A percentile compares a stretch with the other conserved stretches of the same genome.
Evolutionary conservation across 2,329 filamentous ascomycete species (phyloP).

Genomic region (Lachnellula occidentalis): DNA sequence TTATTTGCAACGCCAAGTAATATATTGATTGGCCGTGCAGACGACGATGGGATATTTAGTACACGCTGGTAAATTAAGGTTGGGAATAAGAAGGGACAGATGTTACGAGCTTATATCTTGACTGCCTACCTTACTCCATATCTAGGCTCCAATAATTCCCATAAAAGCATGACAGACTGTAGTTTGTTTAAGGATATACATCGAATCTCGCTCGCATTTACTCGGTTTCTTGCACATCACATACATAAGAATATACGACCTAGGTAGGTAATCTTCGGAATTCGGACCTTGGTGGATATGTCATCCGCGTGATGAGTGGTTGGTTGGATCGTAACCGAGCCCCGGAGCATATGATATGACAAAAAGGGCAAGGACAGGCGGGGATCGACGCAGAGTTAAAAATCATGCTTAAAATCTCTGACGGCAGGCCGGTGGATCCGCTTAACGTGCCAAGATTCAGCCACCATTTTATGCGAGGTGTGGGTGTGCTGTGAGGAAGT

Average conservation of each 20-base stretch:
- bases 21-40: no score
- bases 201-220: no score
- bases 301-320: background rate
- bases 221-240: background rate
- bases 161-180: no score
- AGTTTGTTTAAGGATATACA: no score
- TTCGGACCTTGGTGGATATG: background rate
- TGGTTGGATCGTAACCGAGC: no score
- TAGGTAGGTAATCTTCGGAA: background rate
- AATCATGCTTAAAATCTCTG: slow-evolving; percentile 21
- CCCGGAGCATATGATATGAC: background rate
- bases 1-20: background rate
- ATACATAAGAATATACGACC: background rate
- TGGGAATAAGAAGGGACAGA: no score
- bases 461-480: background rate
- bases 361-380: background rate
- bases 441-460: slow-evolving; percentile 3
- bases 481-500: background rate
- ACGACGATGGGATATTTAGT: no score
- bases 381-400: slow-evolving; percentile 15
- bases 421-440: slow-evolving; percentile 5
- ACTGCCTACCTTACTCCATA: no score
- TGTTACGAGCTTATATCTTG: no score
- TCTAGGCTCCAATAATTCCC: no score
- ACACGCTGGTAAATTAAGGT: no score